These are phyloP conservation scores for Mentha longifolia DNA, from an alignment of 257 asterid species.

Conservation along the genomic window DNA sequence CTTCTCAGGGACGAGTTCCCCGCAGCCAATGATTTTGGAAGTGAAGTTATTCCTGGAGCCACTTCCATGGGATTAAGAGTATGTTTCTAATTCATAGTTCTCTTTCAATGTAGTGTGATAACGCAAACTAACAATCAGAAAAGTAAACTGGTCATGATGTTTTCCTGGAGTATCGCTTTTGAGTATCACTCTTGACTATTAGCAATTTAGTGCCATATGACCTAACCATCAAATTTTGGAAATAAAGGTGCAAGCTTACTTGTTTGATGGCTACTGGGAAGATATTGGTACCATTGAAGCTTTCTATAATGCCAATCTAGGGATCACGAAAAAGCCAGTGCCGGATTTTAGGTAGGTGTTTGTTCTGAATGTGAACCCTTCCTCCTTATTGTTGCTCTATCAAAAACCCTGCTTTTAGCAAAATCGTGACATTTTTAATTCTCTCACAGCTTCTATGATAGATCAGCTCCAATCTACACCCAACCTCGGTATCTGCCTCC, in stretches of 20 bases:
- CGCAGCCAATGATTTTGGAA: constrained; percentile 94
- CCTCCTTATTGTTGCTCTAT: neutral
- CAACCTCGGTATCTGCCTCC: constrained; percentile 98
- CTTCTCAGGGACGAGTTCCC: constrained; percentile 81
- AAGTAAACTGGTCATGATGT: neutral
- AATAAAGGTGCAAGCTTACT: constrained; percentile 87
- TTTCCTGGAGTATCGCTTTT: neutral
- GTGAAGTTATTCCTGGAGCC: constrained; percentile 99
- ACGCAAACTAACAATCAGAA: neutral
- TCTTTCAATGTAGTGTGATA: neutral
- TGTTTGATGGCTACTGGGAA: constrained; percentile 98
- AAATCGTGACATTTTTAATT: constrained; percentile 19
- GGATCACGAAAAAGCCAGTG: constrained; percentile 89
- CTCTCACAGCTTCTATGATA: constrained; percentile 83
- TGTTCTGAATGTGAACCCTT: neutral
- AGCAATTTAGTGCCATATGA: constrained; percentile 13
- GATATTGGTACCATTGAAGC: constrained; percentile 99
- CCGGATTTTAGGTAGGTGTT: constrained; percentile 82
- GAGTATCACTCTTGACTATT: neutral
- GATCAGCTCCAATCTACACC: constrained; percentile 94
- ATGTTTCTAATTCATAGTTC: constrained; percentile 32
- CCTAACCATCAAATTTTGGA: constrained; percentile 22
- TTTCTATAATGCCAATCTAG: constrained; percentile 92
- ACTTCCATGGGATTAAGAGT: constrained; percentile 85
- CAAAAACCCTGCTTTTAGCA: constrained; percentile 16